phyloP scores from a whole-genome alignment of 768 basidiomycete genomes.

The Dacryopinax spathularia region DNA sequence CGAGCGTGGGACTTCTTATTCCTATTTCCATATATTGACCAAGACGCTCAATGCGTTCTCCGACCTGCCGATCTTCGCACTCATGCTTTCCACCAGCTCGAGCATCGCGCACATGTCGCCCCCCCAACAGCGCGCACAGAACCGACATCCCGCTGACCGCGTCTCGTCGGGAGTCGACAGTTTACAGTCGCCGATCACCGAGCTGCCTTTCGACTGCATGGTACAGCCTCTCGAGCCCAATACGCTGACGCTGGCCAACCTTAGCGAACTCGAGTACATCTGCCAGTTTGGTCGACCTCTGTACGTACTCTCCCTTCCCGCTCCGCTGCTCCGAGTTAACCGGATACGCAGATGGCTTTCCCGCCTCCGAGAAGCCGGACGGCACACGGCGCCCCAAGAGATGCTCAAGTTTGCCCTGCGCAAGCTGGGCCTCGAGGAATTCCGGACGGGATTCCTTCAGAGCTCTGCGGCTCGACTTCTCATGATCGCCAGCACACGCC shows the following conservation, averaged over 20 bases:
- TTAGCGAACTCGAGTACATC: constrained; percentile 8
- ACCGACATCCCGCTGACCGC: too few relatives aligned
- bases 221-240: not conserved
- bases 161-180: not conserved
- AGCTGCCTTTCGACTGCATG: constrained; percentile 13
- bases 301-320: constrained; percentile 8
- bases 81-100: constrained; percentile 12
- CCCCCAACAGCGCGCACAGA: not conserved
- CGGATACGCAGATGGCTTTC: too few relatives aligned
- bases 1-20: not conserved
- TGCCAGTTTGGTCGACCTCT: constrained; percentile 12
- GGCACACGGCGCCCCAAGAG: too few relatives aligned
- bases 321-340: not conserved
- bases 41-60: not conserved
- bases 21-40: not conserved
- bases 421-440: too few relatives aligned
- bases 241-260: not conserved
- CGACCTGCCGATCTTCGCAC: not conserved
- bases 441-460: too few relatives aligned
- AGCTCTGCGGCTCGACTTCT: too few relatives aligned
- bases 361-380: too few relatives aligned
- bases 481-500: too few relatives aligned
- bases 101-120: constrained; percentile 5
- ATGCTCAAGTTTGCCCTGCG: too few relatives aligned
- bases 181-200: constrained; percentile 12